Evolutionary conservation across 2,329 filamentous ascomycete genomes (phyloP), one percentile per base, ranked within the genome.

Genomic region (Chrysoporthe austroafricana): DNA sequence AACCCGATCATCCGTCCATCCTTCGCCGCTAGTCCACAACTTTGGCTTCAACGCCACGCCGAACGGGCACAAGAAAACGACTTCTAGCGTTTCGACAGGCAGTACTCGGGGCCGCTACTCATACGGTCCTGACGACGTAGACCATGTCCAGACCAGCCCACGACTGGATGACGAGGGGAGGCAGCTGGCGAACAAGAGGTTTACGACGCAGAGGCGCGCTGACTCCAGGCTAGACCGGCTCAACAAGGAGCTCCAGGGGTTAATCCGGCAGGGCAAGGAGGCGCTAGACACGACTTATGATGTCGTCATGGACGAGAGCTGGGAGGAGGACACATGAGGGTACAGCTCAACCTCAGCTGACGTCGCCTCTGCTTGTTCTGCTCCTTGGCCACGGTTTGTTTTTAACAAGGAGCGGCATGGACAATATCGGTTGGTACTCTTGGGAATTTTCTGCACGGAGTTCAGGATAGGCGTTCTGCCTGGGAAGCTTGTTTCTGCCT

Each of bases 251-350:
- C 81, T 98, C 60, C 88, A 91, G 75, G 91, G 90, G 44, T 93
- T 99, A 91, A 96, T 99, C 65, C 85, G 90, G 1, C 91, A 98
- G 78, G 96, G 94, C 0, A 91, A 91, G 73, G 91, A 96, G 77
- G 96, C 96, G 1, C 80, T 99, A 21, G 94, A 90, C 2, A 91
- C 91, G 26, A 91, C 83, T 52, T 82, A 92, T 62, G 90, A 92
- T 74, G 82, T 92, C 62, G 89, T 92, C 74, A 84, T 93, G 56
- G 85, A 87, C 50, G 79, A 80, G 36, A 76, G 72, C 0, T 83
- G 81, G 79, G 81, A 82, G 63, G 82, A 80, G n/a, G 63, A 64
- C 44, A 21, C 63, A 3, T 59, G 42, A 64, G 21, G 43, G 6
- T 26, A 43, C 7, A 21, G n/a, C n/a, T 4, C 6, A 4, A 26